Evolutionary conservation across 306 rosid genomes (phyloP).

Genomic region (Glycine tomentella): DNA sequence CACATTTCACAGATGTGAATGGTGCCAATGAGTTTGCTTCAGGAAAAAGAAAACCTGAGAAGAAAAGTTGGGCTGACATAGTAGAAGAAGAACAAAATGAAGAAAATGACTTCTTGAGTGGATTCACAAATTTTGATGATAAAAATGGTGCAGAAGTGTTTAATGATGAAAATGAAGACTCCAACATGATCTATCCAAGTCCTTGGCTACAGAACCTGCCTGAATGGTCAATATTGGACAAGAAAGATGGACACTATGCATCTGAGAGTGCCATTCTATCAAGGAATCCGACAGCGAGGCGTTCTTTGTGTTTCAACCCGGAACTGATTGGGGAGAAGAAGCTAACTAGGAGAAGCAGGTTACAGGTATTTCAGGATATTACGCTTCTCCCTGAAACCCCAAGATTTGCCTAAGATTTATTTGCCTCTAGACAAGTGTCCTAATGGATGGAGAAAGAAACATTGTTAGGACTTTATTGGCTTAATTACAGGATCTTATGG

Average conservation of each 20-base stretch:
- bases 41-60: slow-evolving; percentile 44
- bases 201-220: slow-evolving; percentile 50
- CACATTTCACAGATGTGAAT: slow-evolving; percentile 37
- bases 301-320: slow-evolving; percentile 62
- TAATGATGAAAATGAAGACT: slow-evolving; percentile 67
- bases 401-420: slow-evolving; percentile 36
- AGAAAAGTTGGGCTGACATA: slow-evolving; percentile 98
- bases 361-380: slow-evolving; percentile 55
- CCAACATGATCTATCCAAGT: slow-evolving; percentile 57
- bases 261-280: slow-evolving; percentile 41
- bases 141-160: slow-evolving; percentile 45
- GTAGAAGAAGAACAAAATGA: slow-evolving; percentile 92
- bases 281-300: slow-evolving; percentile 63
- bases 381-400: slow-evolving; percentile 45
- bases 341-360: slow-evolving; percentile 52
- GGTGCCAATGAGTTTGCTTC: slow-evolving; percentile 28
- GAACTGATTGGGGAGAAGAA: slow-evolving; percentile 48
- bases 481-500: background rate
- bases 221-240: slow-evolving; percentile 48
- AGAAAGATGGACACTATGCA: slow-evolving; percentile 45
- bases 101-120: slow-evolving; percentile 45
- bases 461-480: background rate
- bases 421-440: slow-evolving; percentile 16
- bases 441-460: slow-evolving; percentile 24
- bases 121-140: slow-evolving; percentile 37